Conservation (phyloP, 345 rosid species). For the Gossypium stocksii region DNA sequence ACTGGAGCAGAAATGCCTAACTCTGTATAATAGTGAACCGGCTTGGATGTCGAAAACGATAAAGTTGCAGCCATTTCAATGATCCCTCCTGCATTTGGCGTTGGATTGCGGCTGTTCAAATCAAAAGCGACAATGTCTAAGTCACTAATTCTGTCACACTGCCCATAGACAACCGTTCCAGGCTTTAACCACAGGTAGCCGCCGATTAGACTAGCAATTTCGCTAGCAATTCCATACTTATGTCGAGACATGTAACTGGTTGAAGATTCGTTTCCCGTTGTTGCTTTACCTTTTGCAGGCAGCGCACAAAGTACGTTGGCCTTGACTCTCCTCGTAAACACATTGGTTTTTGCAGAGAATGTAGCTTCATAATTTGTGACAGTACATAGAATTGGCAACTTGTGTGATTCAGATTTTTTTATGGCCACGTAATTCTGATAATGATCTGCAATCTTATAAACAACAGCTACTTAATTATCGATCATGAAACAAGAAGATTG, state of each 20-base stretch:
- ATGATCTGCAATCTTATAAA: not conserved
- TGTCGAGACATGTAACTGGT: constrained; percentile 2
- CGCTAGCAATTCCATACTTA: not conserved
- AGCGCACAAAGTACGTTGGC: not conserved
- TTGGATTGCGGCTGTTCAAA: not conserved
- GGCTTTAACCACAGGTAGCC: not conserved
- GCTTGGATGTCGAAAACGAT: not conserved
- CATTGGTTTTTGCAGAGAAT: not conserved
- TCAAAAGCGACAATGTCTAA: constrained; percentile 5
- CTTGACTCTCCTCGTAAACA: not conserved
- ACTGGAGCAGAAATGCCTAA: not conserved
- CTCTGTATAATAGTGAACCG: not conserved
- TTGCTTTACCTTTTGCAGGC: constrained; percentile 1
- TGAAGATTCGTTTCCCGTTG: not conserved
- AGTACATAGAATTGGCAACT: constrained; percentile 4
- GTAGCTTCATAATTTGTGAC: constrained; percentile 1
- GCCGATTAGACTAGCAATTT: not conserved
- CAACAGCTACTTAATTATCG: not conserved
- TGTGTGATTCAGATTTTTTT: not conserved
- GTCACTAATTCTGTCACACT: not conserved
- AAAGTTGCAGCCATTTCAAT: constrained; percentile 12
- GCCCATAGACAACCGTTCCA: not conserved
- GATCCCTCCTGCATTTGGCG: not conserved
- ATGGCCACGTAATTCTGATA: not conserved
- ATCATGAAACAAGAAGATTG: not conserved